A percentile compares a stretch with the other conserved stretches of the same genome.
Conservation (phyloP, 2,329 filamentous ascomycete genomes). For the Botrytis squamosa region DNA sequence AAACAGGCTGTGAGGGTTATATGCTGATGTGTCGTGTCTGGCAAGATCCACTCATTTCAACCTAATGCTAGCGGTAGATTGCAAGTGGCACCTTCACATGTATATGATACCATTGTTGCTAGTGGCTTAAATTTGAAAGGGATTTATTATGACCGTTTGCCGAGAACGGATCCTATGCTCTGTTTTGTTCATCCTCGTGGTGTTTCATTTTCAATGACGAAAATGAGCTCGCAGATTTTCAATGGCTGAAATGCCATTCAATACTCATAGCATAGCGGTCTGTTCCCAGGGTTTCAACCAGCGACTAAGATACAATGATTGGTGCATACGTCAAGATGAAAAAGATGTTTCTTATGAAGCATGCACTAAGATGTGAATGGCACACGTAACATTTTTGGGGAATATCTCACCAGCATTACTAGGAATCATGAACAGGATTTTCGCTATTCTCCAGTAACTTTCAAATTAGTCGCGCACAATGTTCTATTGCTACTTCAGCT, state of each 20-base stretch:
- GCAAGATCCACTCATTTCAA: background rate
- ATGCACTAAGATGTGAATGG: background rate
- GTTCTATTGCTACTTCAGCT: background rate
- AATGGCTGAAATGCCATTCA: background rate
- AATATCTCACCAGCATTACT: background rate
- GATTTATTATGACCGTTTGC: no score
- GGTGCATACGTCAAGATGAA: background rate
- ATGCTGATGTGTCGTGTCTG: background rate
- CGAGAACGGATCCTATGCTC: background rate
- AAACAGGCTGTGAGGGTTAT: background rate
- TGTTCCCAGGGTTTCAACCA: accelerated
- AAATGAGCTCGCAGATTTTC: background rate
- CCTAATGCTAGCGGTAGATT: background rate
- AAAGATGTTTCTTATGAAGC: background rate
- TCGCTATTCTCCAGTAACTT: background rate
- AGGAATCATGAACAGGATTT: background rate
- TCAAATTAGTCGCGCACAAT: background rate
- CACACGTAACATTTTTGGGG: background rate
- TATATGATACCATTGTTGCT: background rate
- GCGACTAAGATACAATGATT: background rate
- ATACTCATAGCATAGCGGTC: no score
- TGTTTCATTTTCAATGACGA: background rate
- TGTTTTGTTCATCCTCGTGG: background rate
- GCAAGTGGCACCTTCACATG: background rate
- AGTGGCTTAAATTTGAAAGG: background rate